A percentile compares a stretch with the other conserved stretches of the same genome.
These are phyloP conservation scores for Chalaropsis ovoidea DNA, from an alignment of 2,329 filamentous ascomycete species.

Conservation along the genomic window DNA sequence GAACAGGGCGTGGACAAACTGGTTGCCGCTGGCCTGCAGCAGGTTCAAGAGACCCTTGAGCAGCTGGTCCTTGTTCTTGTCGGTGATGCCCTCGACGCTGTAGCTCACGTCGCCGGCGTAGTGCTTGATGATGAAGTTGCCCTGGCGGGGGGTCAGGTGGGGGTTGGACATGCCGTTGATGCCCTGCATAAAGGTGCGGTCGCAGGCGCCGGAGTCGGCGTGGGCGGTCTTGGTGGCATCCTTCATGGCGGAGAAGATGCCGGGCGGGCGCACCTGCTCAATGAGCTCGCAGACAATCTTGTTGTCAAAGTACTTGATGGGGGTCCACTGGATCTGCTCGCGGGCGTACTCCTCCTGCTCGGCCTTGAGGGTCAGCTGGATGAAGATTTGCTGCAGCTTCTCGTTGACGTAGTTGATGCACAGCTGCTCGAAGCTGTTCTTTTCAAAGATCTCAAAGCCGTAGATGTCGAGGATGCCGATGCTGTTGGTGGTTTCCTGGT, in stretches of 20 bases:
- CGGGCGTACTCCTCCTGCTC: constrained; percentile 95
- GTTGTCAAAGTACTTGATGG: constrained; percentile 99
- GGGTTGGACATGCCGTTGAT: constrained; percentile 84
- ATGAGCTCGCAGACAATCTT: constrained; percentile 97
- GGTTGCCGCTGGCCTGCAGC: constrained; percentile 71
- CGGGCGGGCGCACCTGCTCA: constrained; percentile 78
- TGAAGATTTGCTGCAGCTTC: constrained; percentile 98
- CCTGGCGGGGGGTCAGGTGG: constrained; percentile 84
- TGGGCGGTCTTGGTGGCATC: constrained; percentile 98
- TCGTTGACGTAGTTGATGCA: constrained; percentile 99
- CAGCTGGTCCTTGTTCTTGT: constrained; percentile 98
- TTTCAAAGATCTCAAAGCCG: constrained; percentile 98
- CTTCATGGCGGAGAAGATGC: constrained; percentile 90
- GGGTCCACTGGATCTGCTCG: constrained; percentile 96
- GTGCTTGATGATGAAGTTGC: constrained; percentile 96
- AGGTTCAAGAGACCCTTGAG: constrained; percentile 87
- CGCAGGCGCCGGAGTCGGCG: constrained; percentile 85
- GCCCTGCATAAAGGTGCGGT: constrained; percentile 89
- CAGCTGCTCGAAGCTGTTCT: constrained; percentile 96
- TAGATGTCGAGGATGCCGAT: constrained; percentile 99
- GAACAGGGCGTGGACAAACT: constrained; percentile 80
- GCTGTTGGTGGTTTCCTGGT: constrained; percentile 64
- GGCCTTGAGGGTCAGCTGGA: constrained; percentile 88
- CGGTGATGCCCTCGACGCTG: constrained; percentile 89
- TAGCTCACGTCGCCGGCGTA: constrained; percentile 96